These are phyloP conservation scores for Populus hybrid DNA, from an alignment of 441 rosid species.

Conservation along the genomic window DNA sequence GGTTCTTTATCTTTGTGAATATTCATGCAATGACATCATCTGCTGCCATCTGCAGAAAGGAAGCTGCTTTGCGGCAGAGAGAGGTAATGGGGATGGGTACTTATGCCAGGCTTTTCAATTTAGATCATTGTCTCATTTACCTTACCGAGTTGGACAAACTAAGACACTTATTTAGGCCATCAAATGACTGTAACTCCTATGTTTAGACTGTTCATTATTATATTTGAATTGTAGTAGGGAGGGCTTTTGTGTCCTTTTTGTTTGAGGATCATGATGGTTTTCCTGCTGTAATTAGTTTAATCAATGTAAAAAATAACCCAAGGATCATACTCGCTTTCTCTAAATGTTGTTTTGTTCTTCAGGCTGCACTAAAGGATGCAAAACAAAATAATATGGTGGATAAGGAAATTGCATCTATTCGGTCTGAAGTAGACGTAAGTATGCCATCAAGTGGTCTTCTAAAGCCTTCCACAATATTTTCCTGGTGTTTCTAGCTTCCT, in stretches of 20 bases:
- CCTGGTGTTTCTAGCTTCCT: constrained; percentile 4
- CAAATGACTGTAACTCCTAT: constrained; percentile 9
- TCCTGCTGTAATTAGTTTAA: background rate
- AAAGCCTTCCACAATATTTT: background rate
- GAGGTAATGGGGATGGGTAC: constrained; percentile 44
- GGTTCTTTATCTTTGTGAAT: constrained; percentile 16
- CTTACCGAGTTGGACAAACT: constrained; percentile 1
- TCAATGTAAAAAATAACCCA: background rate
- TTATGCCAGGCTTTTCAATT: constrained; percentile 2
- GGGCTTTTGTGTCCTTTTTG: background rate
- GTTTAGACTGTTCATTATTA: background rate
- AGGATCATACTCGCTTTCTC: background rate
- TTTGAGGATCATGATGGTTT: background rate
- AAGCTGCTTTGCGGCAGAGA: constrained; percentile 91
- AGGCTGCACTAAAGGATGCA: constrained; percentile 80
- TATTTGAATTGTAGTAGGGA: constrained; percentile 2
- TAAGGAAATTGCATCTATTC: constrained; percentile 63
- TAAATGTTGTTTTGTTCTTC: constrained; percentile 6
- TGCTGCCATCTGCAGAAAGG: constrained; percentile 56
- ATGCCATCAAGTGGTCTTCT: background rate
- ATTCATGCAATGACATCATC: constrained; percentile 12
- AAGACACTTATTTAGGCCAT: constrained; percentile 7
- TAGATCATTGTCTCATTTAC: background rate
- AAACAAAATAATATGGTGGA: constrained; percentile 58
- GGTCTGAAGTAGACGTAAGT: constrained; percentile 63